These are phyloP conservation scores for Pythium apleroticum DNA, from an alignment of 352 stramenopile species.

Conservation along the genomic window DNA sequence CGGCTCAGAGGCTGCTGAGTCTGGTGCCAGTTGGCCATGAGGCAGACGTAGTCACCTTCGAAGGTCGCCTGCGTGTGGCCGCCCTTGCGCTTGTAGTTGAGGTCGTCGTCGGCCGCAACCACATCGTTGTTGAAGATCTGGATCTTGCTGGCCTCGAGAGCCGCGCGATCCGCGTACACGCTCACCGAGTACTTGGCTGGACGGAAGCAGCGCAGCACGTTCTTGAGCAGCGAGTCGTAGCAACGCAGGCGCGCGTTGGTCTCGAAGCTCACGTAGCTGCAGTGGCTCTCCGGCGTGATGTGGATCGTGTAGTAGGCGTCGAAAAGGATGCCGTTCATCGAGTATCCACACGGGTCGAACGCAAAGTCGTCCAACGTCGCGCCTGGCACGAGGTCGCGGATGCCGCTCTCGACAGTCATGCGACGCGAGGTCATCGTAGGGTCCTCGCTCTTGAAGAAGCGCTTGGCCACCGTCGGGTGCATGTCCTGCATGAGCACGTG, in stretches of 20 bases:
- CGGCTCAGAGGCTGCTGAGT: slow-evolving; percentile 46
- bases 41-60: slow-evolving; percentile 81
- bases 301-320: slow-evolving; percentile 99
- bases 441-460: slow-evolving; percentile 85
- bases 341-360: slow-evolving; percentile 98
- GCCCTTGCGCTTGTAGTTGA: slow-evolving; percentile 80
- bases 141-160: slow-evolving; percentile 62
- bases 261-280: slow-evolving; percentile 98
- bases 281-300: slow-evolving; percentile 96
- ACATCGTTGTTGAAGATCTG: slow-evolving; percentile 76
- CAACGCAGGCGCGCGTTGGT: slow-evolving; percentile 92
- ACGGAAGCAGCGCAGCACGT: slow-evolving; percentile 97
- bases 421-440: slow-evolving; percentile 71
- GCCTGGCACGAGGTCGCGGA: slow-evolving; percentile 94
- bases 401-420: slow-evolving; percentile 94
- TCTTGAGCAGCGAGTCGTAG: slow-evolving; percentile 94
- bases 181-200: slow-evolving; percentile 97
- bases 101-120: slow-evolving; percentile 69
- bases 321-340: slow-evolving; percentile 99
- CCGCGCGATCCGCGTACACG: slow-evolving; percentile 92
- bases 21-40: slow-evolving; percentile 79
- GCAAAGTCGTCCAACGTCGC: slow-evolving; percentile 96
- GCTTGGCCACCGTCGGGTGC: slow-evolving; percentile 73
- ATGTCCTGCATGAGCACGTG: slow-evolving; percentile 90
- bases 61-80: slow-evolving; percentile 85